phyloP scores from a whole-genome alignment of 805 yeast species.

The Metschnikowia koreensis region DNA sequence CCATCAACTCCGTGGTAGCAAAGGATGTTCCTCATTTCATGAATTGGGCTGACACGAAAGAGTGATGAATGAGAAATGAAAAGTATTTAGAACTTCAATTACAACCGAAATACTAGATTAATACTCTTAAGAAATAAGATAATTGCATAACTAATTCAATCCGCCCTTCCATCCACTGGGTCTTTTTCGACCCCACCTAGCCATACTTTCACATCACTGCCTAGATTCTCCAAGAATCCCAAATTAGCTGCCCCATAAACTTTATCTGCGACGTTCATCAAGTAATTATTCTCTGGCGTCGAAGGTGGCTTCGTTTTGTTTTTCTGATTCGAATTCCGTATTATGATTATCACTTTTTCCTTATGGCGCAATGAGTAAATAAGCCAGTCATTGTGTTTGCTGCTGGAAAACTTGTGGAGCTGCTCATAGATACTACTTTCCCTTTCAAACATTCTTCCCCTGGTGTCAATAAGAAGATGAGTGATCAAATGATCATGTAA shows the following conservation, averaged over 20 bases:
- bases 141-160: neutral
- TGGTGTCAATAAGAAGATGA: slow-evolving; percentile 27
- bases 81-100: neutral
- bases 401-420: slow-evolving; percentile 41
- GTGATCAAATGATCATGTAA: slow-evolving; percentile 39
- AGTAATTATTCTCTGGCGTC: slow-evolving; percentile 12
- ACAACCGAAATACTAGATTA: neutral
- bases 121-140: neutral
- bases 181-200: slow-evolving; percentile 26
- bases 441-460: slow-evolving; percentile 23
- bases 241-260: slow-evolving; percentile 31
- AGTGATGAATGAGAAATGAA: neutral
- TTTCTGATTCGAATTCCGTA: slow-evolving; percentile 33
- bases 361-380: slow-evolving; percentile 35
- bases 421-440: slow-evolving; percentile 28
- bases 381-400: slow-evolving; percentile 41
- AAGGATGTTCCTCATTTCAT: slow-evolving; percentile 42
- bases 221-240: slow-evolving; percentile 41
- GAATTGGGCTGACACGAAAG: slow-evolving; percentile 23
- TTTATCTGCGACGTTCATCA: slow-evolving; percentile 22
- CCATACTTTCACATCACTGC: slow-evolving; percentile 44
- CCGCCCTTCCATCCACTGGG: neutral
- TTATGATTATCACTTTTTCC: slow-evolving; percentile 31
- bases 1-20: slow-evolving; percentile 34
- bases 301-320: slow-evolving; percentile 11